Evolutionary conservation across 352 stramenopile genomes (phyloP), one percentile per base, ranked within the genome.

Genomic region (Thraustotheca clavata): DNA sequence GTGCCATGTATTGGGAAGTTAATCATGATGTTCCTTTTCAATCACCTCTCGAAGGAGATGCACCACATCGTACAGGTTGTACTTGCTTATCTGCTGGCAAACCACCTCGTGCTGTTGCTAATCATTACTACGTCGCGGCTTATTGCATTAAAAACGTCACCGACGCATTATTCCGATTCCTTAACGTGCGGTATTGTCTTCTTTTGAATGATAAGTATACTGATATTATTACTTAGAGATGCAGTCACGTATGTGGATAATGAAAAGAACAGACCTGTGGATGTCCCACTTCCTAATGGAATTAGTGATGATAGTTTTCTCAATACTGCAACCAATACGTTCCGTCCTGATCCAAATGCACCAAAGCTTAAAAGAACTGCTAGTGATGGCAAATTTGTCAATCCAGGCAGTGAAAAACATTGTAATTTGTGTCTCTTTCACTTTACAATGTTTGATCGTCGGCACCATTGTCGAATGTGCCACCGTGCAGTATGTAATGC

Each of bases 1-100:
- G 85, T 43, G 89, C 84, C 6, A 94, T 95, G 80, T 94, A 95
- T 71, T 95, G 86, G 86, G 82, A 93, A 67, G 89, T 81, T 62
- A 89, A 93, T 54, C 57, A 65, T 46, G 84, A 93, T 62, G 48
- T 75, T 33, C 68, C 68, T 11, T 91, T 91, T 69, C 84, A 93
- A 76, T 86, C 75, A 6, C 74, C 76, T 20, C 68, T 93, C 18
- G 82, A 93, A 33, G 84, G 84, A 29, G 84, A 93, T 52, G 80
- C 86, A 2, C 83, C 82, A 0, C 80, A 93, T 47, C 82, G 83
- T n/a, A 91, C 83, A 9, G 83, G 83, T 14, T 92, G 86, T 52
- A 91, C 83, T 55, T 91, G 86, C 73, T 68, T 92, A 29, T 92
- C 79, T 32, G 86, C 80, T 18, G 81, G 83, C 1, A 71, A 80